A percentile compares a stretch with the other conserved stretches of the same genome.
phyloP scores from a whole-genome alignment of 2,329 filamentous ascomycete species.

The Thelonectria blattea region DNA sequence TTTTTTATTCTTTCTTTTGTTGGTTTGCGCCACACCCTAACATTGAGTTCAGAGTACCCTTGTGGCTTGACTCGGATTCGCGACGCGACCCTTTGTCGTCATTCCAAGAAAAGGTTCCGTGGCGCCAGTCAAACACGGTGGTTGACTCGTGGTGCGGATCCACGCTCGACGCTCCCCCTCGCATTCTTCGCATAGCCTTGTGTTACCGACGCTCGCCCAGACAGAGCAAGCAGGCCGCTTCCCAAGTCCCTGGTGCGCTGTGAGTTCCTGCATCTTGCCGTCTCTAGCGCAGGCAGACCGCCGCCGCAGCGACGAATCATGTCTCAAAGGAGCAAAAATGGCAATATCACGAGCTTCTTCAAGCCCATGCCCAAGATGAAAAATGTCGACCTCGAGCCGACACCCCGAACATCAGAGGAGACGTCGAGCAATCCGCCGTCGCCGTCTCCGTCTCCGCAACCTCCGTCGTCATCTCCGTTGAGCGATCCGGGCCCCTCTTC shows the following conservation, averaged over 20 bases:
- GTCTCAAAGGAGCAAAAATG: slow-evolving; percentile 38
- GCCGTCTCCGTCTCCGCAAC: slow-evolving; percentile 24
- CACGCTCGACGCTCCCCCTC: neutral
- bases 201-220: neutral
- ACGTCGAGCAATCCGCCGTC: slow-evolving; percentile 13
- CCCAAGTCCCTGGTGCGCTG: neutral
- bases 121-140: neutral
- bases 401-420: slow-evolving; percentile 16
- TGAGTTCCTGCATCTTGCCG: slow-evolving; percentile 5
- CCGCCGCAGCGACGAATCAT: slow-evolving; percentile 22
- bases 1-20: too few species aligned
- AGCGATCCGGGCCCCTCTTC: slow-evolving; percentile 35
- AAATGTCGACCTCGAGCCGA: slow-evolving; percentile 10
- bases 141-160: neutral
- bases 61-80: slow-evolving; percentile 5
- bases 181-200: slow-evolving; percentile 1
- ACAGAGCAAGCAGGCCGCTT: neutral
- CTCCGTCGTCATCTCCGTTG: slow-evolving; percentile 33
- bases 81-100: slow-evolving; percentile 1
- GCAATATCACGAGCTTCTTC: slow-evolving; percentile 49
- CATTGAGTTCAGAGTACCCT: neutral
- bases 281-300: neutral
- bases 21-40: neutral
- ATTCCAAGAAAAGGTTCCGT: neutral
- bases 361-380: slow-evolving; percentile 37